Evolutionary conservation across 83 land plant genomes (phyloP), one percentile per base, ranked within the genome.

Genomic region (Thuja plicata): DNA sequence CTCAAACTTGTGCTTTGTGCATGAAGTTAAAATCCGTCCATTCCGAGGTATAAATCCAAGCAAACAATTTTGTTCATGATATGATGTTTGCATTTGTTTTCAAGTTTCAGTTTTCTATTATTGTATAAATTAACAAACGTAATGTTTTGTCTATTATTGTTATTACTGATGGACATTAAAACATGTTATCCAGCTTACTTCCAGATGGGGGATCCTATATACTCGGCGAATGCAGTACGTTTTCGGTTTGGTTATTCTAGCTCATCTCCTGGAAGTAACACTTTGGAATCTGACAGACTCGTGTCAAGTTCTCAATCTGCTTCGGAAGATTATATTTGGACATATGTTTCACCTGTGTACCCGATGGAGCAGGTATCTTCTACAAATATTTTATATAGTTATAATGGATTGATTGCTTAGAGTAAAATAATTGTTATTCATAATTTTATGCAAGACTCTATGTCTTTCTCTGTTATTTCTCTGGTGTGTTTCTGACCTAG

Each of bases 291-390:
- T 37, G 84, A 73, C 40, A 70, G 76, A 45, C 35, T 4, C 86
- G 16, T 73, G 73, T 45, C 24, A 55, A 77, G 43, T 32, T 2
- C 19, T 37, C 15, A 32, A 41, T 37, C 50, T 73, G 12, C 32
- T 54, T 90, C 87, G 30, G 89, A 90, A n/a, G 90, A 90, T 45
- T 96, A 95, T 84, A 79, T 92, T 34, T 98, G 97, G 99, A 95
- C 95, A 52, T 98, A 97, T 89, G 92, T 92, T 76, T 96, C 99
- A 52, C 96, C 94, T 60, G 92, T 90, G 37, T 98, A 92, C 85
- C 92, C 92, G 19, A 96, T 96, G 99, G 34, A 43, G 11, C 79
- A 76, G 79, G 79, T 76, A 76, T 30, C 38, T 74, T 32, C 11
- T 74, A 74, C 24, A 6, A 0, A 11, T 74, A 74, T 74, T 27